Evolutionary conservation across 2,329 filamentous ascomycete species (phyloP), one percentile per base, ranked within the genome.

Genomic region (Fusarium sp.): DNA sequence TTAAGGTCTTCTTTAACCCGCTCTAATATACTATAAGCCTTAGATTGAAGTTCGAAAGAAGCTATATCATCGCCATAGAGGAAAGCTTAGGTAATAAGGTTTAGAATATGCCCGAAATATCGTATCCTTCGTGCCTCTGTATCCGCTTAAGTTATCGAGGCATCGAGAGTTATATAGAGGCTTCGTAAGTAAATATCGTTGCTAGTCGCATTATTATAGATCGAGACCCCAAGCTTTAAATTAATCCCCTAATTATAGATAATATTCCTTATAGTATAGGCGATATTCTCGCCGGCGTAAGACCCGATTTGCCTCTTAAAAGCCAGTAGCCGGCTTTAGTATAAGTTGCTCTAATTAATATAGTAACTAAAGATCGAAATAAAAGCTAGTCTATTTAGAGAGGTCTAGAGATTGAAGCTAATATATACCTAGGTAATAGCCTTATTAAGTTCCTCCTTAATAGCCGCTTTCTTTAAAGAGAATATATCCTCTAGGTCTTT

Each of bases 401-500:
- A n/a, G n/a, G n/a, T n/a, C n/a, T n/a, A n/a, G n/a, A n/a, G n/a
- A n/a, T n/a, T n/a, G n/a, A n/a, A n/a, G n/a, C n/a, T n/a, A n/a
- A n/a, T n/a, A n/a, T n/a, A n/a, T n/a, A n/a, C n/a, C n/a, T n/a
- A n/a, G n/a, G n/a, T n/a, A n/a, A n/a, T 48, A 35, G 29, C n/a
- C n/a, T n/a, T 31, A 31, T 65, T 29, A 6, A 59, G 39, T 43
- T 60, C n/a, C 37, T 65, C 35, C 63, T 56, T 52, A 39, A 60
- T 11, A 50, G 27, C 41, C 13, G 14, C 48, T 67, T 65, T 50
- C 63, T 65, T 59, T 45, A 16, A 60, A 54, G 31, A 22, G 48
- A 67, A 35, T 58, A 67, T 63, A 35, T 67, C 58, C 48, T 54
- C 58, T 11, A 63, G 59, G 18, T 67, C 50, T 54, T 67, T 67